Base-by-base conservation (phyloP, 2,329 filamentous ascomycete species). In the Fusarium nodosum region DNA sequence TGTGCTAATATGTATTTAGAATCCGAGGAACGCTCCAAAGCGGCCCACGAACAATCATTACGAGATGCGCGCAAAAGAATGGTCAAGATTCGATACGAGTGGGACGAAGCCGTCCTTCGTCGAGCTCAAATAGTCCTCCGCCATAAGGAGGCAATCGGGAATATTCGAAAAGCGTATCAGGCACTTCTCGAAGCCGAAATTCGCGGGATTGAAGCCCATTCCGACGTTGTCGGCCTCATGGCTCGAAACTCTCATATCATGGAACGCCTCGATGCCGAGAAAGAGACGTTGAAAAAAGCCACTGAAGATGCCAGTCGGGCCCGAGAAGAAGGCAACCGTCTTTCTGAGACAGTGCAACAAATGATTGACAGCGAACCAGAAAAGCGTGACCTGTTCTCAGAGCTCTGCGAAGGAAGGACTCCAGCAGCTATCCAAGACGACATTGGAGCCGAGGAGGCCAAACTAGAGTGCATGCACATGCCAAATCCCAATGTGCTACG, bases 381-480 rank as follows among this genome's bases (percentile, higher is more conserved):
- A 57, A 74, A 80, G 64, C 72, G 73, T 41, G 79, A 82, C 1
- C 77, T 83, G 18, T 80, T 88, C 51, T 77, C 76, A 2, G 77
- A 79, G 2, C 76, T 89, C 15, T 79, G 82, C 1, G 74, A 80
- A 13, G 82, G 80, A 5, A 87, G 87, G 75, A 86, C 84, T 2
- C 74, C 86, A 0, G 89, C 92, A 48, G 86, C 90, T 4, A 82
- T 97, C 9, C 86, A 92, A 30, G 84, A 87, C 12, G 91, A 97
- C 64, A 92, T 97, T 51, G 85, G 89, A 24, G 89, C 90, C 1
- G 91, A 94, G 76, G 85, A 88, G 66, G 90, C 91, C 26, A 91
- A 91, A 64, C 87, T 98, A 4, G 91, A 94, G 62, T 87, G 96
- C 67, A 91, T 96, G 56, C 90, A 94, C 60, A 91, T 90, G 39